A percentile compares a stretch with the other conserved stretches of the same genome.
These are phyloP conservation scores for Piper betle DNA, from an alignment of 164 flowering plant genomes.

Conservation along the genomic window DNA sequence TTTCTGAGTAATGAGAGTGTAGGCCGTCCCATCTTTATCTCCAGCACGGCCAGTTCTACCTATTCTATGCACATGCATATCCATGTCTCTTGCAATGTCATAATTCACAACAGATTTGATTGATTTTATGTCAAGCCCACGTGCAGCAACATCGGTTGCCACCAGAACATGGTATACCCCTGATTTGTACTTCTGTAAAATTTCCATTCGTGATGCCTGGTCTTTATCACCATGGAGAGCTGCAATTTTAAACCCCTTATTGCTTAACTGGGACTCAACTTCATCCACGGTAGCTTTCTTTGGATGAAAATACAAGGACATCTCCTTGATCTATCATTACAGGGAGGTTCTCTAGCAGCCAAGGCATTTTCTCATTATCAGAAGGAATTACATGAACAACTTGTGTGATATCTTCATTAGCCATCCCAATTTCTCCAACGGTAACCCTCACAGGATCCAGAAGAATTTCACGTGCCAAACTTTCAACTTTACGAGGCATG, in stretches of 20 bases:
- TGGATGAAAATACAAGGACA: constrained; percentile 84
- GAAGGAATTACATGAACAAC: constrained; percentile 73
- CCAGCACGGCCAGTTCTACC: constrained; percentile 99
- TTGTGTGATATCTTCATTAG: constrained; percentile 94
- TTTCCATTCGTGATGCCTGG: constrained; percentile 87
- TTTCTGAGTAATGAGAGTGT: constrained; percentile 80
- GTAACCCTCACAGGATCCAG: constrained; percentile 80
- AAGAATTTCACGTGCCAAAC: constrained; percentile 81
- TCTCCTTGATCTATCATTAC: constrained; percentile 86
- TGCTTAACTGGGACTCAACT: constrained; percentile 52
- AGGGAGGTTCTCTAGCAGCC: constrained; percentile 88
- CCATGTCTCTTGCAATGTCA: constrained; percentile 94
- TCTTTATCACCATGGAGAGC: constrained; percentile 99
- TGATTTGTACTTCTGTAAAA: constrained; percentile 71
- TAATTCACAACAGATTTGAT: constrained; percentile 88
- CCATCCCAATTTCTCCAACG: constrained; percentile 91
- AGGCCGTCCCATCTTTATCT: constrained; percentile 89
- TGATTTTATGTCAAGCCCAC: constrained; percentile 93
- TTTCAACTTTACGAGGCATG: constrained; percentile 88
- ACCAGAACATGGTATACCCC: constrained; percentile 76
- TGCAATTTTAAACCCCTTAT: constrained; percentile 61
- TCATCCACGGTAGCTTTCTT: constrained; percentile 87
- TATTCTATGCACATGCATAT: constrained; percentile 98
- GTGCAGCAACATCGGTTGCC: constrained; percentile 98
- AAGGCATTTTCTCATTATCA: constrained; percentile 75